Conservation (phyloP, 257 asterid genomes). For the Solanum medicagineum region DNA sequence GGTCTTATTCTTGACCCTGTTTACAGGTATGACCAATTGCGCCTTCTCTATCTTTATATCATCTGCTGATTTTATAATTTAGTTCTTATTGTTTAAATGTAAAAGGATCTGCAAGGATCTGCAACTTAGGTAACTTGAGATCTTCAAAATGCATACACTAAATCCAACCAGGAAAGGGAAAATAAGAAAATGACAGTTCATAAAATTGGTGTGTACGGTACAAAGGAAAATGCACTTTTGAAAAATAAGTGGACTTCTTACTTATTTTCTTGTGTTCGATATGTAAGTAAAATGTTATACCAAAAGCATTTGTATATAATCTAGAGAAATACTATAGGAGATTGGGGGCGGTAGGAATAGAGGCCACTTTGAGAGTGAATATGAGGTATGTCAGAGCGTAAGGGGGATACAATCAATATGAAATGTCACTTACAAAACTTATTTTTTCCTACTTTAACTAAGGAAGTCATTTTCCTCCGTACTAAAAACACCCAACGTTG, state of each 20-base stretch:
- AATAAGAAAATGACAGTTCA: not conserved
- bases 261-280: no score
- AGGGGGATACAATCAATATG: not conserved
- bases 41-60: not conserved
- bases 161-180: not conserved
- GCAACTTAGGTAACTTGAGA: not conserved
- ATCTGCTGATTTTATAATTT: not conserved
- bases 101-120: not conserved
- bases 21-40: slow-evolving; percentile 49
- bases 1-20: slow-evolving; percentile 93
- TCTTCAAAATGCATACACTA: not conserved
- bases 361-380: not conserved
- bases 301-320: no score
- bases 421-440: no score
- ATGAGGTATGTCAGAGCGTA: not conserved
- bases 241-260: not conserved
- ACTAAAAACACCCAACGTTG: no score
- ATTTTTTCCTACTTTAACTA: no score
- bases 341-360: not conserved
- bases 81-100: not conserved
- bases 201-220: not conserved
- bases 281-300: not conserved
- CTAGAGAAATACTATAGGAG: not conserved
- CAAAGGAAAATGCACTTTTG: not conserved
- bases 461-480: no score